Conservation (phyloP, 2,329 filamentous ascomycete genomes). For the Parastagonospora nodorum region DNA sequence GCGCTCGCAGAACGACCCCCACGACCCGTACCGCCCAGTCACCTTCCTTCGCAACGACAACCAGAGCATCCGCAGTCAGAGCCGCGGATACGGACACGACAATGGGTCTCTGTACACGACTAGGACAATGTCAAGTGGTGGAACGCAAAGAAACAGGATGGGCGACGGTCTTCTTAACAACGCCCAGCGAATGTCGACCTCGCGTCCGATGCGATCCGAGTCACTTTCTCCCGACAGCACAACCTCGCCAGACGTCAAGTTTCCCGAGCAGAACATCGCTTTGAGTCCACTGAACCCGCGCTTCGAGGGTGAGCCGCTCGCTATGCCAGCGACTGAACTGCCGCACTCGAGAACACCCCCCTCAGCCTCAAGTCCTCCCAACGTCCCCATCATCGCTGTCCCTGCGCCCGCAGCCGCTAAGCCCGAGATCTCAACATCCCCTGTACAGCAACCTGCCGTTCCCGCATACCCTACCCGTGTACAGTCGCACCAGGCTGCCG, state of each 20-base stretch:
- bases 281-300: slow-evolving; percentile 40
- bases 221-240: slow-evolving; percentile 42
- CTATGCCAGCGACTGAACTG: slow-evolving; percentile 10
- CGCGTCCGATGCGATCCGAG: slow-evolving; percentile 52
- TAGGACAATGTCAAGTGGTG: slow-evolving; percentile 47
- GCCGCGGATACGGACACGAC: slow-evolving; percentile 39
- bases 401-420: slow-evolving; percentile 25
- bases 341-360: slow-evolving; percentile 6
- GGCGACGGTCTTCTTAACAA: slow-evolving; percentile 59
- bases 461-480: slow-evolving; percentile 33
- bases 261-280: slow-evolving; percentile 36
- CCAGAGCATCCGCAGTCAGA: slow-evolving; percentile 40
- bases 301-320: slow-evolving; percentile 16
- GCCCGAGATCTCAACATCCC: slow-evolving; percentile 30
- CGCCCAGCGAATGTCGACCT: slow-evolving; percentile 63
- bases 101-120: slow-evolving; percentile 58
- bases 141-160: slow-evolving; percentile 53
- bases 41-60: slow-evolving; percentile 58
- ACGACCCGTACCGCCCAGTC: slow-evolving; percentile 81
- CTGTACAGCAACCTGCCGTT: slow-evolving; percentile 25
- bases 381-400: slow-evolving; percentile 29
- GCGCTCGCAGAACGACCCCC: slow-evolving; percentile 71
- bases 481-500: slow-evolving; percentile 43
- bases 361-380: slow-evolving; percentile 42
- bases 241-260: slow-evolving; percentile 40